phyloP scores from a whole-genome alignment of 345 rosid species.

The Lumnitzera racemosa region DNA sequence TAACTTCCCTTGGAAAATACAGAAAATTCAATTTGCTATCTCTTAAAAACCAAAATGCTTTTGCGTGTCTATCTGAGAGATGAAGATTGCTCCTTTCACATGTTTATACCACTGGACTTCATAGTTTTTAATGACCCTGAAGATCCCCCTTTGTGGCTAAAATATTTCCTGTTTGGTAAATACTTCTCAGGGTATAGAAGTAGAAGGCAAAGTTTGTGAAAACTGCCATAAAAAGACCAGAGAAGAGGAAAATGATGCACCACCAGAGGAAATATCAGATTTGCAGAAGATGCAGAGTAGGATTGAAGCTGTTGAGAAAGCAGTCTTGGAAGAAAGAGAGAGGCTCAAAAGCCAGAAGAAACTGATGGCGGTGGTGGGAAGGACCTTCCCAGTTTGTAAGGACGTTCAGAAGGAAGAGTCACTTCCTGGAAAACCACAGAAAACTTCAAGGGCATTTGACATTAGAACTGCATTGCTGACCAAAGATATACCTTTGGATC shows the following conservation, averaged over 20 bases:
- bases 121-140: too few species aligned
- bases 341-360: constrained; percentile 26
- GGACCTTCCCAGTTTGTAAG: constrained; percentile 14
- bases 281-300: constrained; percentile 42
- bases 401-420: constrained; percentile 19
- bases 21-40: too few species aligned
- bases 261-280: constrained; percentile 39
- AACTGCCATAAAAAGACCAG: constrained; percentile 16
- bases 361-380: constrained; percentile 3
- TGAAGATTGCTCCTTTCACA: too few species aligned
- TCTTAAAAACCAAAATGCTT: too few species aligned
- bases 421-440: constrained; percentile 23
- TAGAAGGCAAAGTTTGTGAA: constrained; percentile 10
- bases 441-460: constrained; percentile 28
- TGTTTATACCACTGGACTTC: too few species aligned
- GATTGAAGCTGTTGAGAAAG: constrained; percentile 49
- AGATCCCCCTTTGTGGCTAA: too few species aligned
- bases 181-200: constrained; percentile 17
- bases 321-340: constrained; percentile 43
- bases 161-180: neutral
- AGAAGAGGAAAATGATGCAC: constrained; percentile 15
- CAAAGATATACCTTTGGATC: constrained; percentile 70
- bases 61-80: too few species aligned
- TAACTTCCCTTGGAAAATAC: too few species aligned
- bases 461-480: constrained; percentile 28